phyloP scores from a whole-genome alignment of 2,329 filamentous ascomycete species.

The Bipolaris zeicola region DNA sequence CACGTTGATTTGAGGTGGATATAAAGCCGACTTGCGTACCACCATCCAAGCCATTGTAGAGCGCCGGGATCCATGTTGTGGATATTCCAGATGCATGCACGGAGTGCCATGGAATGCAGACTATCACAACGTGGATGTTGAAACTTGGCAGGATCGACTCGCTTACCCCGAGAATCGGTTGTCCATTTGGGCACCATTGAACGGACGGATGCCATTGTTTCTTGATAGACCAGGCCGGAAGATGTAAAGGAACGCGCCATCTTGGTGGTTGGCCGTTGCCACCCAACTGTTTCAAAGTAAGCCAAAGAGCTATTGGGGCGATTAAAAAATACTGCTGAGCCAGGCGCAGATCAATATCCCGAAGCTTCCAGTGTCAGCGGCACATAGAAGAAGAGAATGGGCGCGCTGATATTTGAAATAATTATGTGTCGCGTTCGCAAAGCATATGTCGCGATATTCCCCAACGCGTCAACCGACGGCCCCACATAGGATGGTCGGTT shows the following conservation, averaged over 20 bases:
- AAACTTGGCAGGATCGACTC: constrained; percentile 15
- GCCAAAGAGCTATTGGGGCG: not conserved
- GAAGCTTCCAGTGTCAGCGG: not conserved
- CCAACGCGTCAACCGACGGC: not conserved
- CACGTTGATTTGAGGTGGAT: constrained; percentile 20
- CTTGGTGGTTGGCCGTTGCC: not conserved
- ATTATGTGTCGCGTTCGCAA: not conserved
- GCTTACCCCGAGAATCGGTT: constrained; percentile 18
- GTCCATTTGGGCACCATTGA: constrained; percentile 30
- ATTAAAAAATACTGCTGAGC: not conserved
- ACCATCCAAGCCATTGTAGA: constrained; percentile 28
- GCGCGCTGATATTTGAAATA: not conserved
- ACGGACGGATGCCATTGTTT: constrained; percentile 14
- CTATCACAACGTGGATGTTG: constrained; percentile 19
- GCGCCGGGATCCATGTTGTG: constrained; percentile 21
- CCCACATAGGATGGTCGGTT: not conserved
- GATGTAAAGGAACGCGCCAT: constrained; percentile 14
- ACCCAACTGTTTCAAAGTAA: not conserved
- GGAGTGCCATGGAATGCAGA: constrained; percentile 25
- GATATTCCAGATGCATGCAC: constrained; percentile 25
- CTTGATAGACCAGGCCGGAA: constrained; percentile 27
- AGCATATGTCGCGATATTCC: not conserved
- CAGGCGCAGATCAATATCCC: not conserved
- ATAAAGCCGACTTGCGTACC: constrained; percentile 25
- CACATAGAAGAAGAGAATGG: not conserved